Conservation (phyloP, 2,329 filamentous ascomycete genomes). For the Botryotinia calthae region DNA sequence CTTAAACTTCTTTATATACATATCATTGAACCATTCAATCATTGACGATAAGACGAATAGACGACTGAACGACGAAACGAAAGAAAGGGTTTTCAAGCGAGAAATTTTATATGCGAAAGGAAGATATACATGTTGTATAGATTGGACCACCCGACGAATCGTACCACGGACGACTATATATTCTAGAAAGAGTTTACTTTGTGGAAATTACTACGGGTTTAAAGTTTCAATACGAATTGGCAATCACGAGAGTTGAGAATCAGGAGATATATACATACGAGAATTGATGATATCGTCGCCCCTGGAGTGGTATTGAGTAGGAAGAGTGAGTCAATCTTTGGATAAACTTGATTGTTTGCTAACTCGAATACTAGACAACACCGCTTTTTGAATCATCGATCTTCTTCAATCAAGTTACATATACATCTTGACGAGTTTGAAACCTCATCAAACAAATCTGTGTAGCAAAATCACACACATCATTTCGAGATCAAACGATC, state of each 20-base stretch:
- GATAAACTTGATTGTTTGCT: background rate
- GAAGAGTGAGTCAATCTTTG: background rate
- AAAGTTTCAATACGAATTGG: background rate
- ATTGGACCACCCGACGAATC: background rate
- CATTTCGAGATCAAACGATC: background rate
- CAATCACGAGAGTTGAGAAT: background rate
- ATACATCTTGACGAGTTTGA: background rate
- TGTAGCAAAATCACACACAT: background rate
- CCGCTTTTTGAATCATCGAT: background rate
- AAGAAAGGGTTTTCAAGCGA: background rate
- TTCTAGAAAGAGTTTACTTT: background rate
- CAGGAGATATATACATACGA: constrained; percentile 2
- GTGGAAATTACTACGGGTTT: background rate
- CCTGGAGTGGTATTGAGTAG: background rate
- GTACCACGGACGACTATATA: background rate
- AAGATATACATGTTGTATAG: background rate
- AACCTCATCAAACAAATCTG: background rate
- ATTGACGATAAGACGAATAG: background rate
- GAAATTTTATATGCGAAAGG: background rate
- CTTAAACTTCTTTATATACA: background rate
- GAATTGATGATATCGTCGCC: background rate
- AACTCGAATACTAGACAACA: constrained; percentile 1
- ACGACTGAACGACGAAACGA: background rate
- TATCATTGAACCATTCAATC: background rate
- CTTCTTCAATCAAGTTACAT: background rate